Conservation (phyloP, 176 grass and related monocot genomes). For the Raddia guianensis region DNA sequence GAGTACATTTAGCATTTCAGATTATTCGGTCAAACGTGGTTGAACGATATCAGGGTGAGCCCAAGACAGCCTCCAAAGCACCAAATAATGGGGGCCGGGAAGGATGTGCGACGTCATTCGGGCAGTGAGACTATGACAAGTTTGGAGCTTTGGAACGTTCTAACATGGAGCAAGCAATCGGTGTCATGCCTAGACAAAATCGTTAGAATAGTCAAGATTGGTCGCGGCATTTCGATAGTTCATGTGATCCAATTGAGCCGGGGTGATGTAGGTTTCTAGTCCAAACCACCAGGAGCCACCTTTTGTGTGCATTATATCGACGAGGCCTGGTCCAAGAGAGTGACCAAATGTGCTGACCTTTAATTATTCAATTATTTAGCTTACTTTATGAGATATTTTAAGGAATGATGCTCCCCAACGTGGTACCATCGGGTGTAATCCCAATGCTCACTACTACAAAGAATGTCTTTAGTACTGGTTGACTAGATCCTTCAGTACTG, state of each 20-base stretch:
- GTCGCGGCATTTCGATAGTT: not conserved
- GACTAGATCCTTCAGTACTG: too few relatives aligned
- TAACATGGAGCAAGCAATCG: not conserved
- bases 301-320: not conserved
- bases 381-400: too few relatives aligned
- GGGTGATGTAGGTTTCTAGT: not conserved
- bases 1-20: too few relatives aligned
- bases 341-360: not conserved
- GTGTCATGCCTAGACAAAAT: not conserved
- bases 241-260: not conserved
- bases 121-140: not conserved
- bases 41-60: too few relatives aligned
- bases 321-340: not conserved
- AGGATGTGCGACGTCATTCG: not conserved
- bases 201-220: not conserved
- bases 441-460: too few relatives aligned
- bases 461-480: too few relatives aligned
- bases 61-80: not conserved
- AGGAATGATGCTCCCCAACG: too few relatives aligned
- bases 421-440: too few relatives aligned
- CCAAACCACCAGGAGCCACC: not conserved
- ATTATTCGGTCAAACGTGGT: too few relatives aligned
- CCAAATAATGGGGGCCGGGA: not conserved
- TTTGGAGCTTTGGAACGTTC: constrained; percentile 9
- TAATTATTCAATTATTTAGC: too few relatives aligned